These are phyloP conservation scores for Ascochyta rabiei DNA, from an alignment of 2,329 filamentous ascomycete genomes.

Conservation along the genomic window DNA sequence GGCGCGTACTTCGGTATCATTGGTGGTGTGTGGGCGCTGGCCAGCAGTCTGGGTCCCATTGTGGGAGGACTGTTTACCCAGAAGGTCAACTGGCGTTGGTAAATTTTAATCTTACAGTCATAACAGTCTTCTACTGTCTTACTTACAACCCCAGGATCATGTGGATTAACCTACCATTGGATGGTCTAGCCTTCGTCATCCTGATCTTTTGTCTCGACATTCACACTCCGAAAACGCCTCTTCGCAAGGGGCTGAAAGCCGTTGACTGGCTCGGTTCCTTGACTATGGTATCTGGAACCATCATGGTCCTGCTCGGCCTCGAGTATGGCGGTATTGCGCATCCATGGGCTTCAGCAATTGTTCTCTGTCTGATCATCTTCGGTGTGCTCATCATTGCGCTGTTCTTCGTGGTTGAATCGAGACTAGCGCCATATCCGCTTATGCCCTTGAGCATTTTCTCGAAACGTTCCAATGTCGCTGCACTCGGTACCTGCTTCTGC, in stretches of 20 bases:
- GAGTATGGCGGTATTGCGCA: constrained; percentile 78
- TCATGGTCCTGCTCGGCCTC: constrained; percentile 86
- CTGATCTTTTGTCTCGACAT: constrained; percentile 67
- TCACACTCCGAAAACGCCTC: constrained; percentile 68
- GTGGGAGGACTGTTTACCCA: constrained; percentile 71
- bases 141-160: constrained; percentile 51
- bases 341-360: constrained; percentile 76
- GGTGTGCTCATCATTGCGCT: constrained; percentile 67
- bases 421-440: constrained; percentile 75
- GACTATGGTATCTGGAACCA: constrained; percentile 74
- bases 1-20: constrained; percentile 69
- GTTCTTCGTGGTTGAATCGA: constrained; percentile 76
- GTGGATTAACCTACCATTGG: constrained; percentile 69
- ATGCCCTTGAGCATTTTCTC: constrained; percentile 77
- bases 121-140: too few species aligned
- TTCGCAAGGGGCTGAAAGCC: constrained; percentile 66
- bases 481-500: constrained; percentile 70
- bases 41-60: constrained; percentile 68
- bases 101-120: too few species aligned
- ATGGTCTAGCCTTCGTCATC: constrained; percentile 64
- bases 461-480: constrained; percentile 67
- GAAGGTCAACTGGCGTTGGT: constrained; percentile 64
- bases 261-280: constrained; percentile 71
- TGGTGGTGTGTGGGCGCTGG: constrained; percentile 70
- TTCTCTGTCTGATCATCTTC: constrained; percentile 79